A percentile compares a stretch with the other conserved stretches of the same genome.
phyloP scores from a whole-genome alignment of 2,329 filamentous ascomycete genomes.

The Akanthomyces dipterigenus region DNA sequence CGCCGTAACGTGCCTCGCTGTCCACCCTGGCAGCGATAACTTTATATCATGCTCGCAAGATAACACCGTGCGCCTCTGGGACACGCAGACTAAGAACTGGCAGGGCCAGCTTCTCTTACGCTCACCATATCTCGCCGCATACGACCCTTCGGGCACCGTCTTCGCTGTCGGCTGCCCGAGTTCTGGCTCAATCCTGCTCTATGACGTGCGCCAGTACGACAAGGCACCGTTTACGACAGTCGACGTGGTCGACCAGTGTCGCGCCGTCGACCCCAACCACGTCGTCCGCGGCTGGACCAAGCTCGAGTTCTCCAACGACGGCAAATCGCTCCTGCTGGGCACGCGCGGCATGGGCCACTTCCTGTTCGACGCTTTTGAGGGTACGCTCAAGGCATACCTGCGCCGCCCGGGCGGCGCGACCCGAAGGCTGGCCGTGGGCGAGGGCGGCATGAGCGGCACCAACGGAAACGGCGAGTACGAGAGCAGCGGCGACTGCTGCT shows the following conservation, averaged over 20 bases:
- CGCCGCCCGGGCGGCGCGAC: conserved; percentile 50
- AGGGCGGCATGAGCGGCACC: conserved; percentile 37
- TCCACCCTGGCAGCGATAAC: conserved; percentile 81
- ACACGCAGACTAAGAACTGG: conserved; percentile 71
- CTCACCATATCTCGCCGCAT: conserved; percentile 76
- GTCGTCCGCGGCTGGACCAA: conserved; percentile 72
- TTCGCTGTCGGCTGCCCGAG: conserved; percentile 83
- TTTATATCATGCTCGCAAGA: conserved; percentile 91
- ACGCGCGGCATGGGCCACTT: conserved; percentile 84
- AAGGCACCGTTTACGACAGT: conserved; percentile 84
- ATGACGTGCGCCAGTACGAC: conserved; percentile 90
- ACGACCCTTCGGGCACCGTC: conserved; percentile 85
- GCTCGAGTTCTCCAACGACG: conserved; percentile 93
- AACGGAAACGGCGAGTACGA: conserved; percentile 37
- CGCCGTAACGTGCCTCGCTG: conserved; percentile 72
- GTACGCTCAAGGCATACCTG: conserved; percentile 68
- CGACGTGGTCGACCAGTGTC: conserved; percentile 59
- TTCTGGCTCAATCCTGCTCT: conserved; percentile 75
- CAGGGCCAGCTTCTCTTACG: conserved; percentile 76
- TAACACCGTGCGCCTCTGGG: conserved; percentile 88
- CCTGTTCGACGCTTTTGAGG: conserved; percentile 87
- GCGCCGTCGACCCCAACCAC: conserved; percentile 47
- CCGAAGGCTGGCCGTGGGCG: conserved; percentile 46
- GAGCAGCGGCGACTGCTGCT: conserved; percentile 73
- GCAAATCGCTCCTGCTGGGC: conserved; percentile 75